phyloP scores from a whole-genome alignment of 306 rosid species.

The Vigna reflexopilosa region DNA sequence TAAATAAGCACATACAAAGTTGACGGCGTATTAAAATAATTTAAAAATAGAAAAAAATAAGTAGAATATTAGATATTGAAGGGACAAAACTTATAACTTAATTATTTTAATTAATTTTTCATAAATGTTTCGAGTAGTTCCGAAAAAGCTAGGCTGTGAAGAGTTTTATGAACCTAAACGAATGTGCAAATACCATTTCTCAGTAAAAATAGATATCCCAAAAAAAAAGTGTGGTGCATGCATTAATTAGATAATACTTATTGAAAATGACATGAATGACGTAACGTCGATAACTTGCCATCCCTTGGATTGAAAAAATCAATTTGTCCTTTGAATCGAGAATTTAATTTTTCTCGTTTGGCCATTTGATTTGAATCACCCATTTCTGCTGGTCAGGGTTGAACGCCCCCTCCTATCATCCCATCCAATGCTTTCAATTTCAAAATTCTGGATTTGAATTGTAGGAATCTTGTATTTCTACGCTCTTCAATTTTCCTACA shows the following conservation, averaged over 20 bases:
- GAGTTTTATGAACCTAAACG: background rate
- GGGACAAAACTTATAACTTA: no score
- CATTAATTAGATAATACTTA: background rate
- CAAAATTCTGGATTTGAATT: background rate
- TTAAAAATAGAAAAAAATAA: no score
- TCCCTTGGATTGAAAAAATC: background rate
- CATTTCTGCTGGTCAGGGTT: background rate
- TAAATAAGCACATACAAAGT: no score
- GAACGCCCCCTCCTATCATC: background rate
- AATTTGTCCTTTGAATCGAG: background rate
- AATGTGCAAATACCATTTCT: background rate
- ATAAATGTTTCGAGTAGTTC: background rate
- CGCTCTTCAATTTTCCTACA: no score
- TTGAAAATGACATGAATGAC: slow-evolving; percentile 10
- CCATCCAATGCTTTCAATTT: no score
- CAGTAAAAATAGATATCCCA: background rate
- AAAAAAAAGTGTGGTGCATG: background rate
- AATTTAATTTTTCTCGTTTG: background rate
- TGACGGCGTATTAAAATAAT: no score
- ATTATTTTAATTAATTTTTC: background rate
- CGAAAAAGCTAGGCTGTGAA: background rate
- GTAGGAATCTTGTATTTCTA: background rate
- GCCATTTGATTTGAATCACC: background rate
- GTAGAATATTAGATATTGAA: no score
- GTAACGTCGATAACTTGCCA: background rate